These are phyloP conservation scores for Psilocybe cubensis DNA, from an alignment of 768 basidiomycete genomes.

Conservation along the genomic window DNA sequence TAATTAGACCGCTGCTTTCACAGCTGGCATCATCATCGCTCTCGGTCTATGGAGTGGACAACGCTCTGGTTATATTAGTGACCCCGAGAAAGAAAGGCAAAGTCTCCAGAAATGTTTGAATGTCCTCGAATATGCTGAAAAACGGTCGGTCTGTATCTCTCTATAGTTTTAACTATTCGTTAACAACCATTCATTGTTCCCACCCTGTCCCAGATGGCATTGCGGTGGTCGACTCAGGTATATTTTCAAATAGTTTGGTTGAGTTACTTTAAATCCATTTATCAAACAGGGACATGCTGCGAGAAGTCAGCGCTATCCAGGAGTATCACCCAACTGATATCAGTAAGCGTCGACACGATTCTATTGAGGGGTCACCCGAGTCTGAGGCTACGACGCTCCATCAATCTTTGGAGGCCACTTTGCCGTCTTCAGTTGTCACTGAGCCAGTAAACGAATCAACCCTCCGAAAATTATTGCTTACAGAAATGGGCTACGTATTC, in stretches of 20 bases:
- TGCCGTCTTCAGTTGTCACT: background rate
- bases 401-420: background rate
- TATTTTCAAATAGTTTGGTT: constrained; percentile 22
- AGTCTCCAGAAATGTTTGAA: constrained; percentile 59
- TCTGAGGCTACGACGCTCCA: background rate
- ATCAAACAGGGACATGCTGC: constrained; percentile 55
- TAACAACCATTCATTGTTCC: background rate
- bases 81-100: constrained; percentile 46
- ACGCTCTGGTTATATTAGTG: constrained; percentile 37
- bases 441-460: constrained; percentile 23
- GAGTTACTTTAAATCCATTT: constrained; percentile 11
- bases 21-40: constrained; percentile 52
- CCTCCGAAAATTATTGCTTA: constrained; percentile 25
- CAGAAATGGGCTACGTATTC: constrained; percentile 27
- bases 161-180: background rate
- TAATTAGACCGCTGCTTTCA: constrained; percentile 36
- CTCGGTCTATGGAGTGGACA: constrained; percentile 59
- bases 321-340: constrained; percentile 46
- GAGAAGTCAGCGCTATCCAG: constrained; percentile 57
- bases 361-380: background rate
- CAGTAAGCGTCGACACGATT: constrained; percentile 54
- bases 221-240: constrained; percentile 41
- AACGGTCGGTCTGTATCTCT: constrained; percentile 26
- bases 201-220: constrained; percentile 33
- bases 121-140: constrained; percentile 42